Evolutionary conservation across 306 rosid species (phyloP).

Genomic region (Rosa persica): DNA sequence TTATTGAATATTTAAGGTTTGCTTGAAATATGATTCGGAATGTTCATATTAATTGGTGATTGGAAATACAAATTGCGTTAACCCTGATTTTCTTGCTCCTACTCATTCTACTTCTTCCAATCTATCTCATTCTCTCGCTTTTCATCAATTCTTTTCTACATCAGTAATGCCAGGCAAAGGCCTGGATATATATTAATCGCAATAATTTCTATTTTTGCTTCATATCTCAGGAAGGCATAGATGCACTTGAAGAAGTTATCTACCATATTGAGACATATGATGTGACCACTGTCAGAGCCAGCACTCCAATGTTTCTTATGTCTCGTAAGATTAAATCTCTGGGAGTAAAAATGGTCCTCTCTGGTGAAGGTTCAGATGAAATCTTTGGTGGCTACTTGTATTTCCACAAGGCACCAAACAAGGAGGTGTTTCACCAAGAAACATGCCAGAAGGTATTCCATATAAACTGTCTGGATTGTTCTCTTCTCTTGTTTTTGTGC

Average conservation of each 20-base stretch:
- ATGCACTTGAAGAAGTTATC: constrained; percentile 95
- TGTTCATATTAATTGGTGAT: neutral
- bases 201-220: constrained; percentile 22
- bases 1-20: neutral
- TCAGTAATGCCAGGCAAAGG: neutral
- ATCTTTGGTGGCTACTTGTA: constrained; percentile 96
- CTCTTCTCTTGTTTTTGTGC: constrained; percentile 17
- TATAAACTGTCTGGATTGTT: neutral
- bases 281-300: constrained; percentile 94
- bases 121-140: neutral
- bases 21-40: neutral
- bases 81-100: neutral
- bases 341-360: constrained; percentile 99
- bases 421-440: constrained; percentile 89
- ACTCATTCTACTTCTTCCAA: neutral
- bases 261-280: constrained; percentile 96
- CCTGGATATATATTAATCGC: constrained; percentile 3
- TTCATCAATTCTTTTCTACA: neutral
- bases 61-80: neutral
- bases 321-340: constrained; percentile 92
- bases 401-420: constrained; percentile 97
- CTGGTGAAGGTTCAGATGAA: constrained; percentile 99
- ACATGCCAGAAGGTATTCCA: constrained; percentile 77
- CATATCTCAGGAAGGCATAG: constrained; percentile 86
- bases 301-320: constrained; percentile 99